Percentiles rank a stretch among this genome's conserved stretches.
Evolutionary conservation across 2,329 filamentous ascomycete species (phyloP).

Genomic region (Calonectria honghensis): DNA sequence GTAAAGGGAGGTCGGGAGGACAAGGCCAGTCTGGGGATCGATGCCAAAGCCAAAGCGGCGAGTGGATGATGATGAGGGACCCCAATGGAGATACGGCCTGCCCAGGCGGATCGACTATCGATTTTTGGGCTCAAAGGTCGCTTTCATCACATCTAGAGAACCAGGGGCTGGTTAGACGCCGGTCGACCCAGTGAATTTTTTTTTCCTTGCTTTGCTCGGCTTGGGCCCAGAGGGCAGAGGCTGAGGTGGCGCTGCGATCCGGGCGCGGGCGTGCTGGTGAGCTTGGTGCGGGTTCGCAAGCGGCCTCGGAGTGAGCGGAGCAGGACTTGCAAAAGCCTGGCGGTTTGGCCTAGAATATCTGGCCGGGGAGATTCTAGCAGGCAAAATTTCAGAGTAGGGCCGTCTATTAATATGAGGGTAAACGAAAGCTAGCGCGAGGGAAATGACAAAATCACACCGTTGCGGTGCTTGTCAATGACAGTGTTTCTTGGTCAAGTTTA

Average conservation of each 20-base stretch:
- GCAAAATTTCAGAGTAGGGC: background rate
- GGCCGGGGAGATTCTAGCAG: background rate
- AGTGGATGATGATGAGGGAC: constrained; percentile 26
- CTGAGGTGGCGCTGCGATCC: constrained; percentile 42
- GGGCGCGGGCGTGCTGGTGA: constrained; percentile 32
- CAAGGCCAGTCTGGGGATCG: constrained; percentile 22
- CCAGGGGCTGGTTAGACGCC: constrained; percentile 30
- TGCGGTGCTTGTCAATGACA: constrained; percentile 22
- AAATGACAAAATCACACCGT: constrained; percentile 28
- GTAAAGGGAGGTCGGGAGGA: constrained; percentile 29
- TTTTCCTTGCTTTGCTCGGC: constrained; percentile 21
- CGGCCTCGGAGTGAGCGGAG: constrained; percentile 32
- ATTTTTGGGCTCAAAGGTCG: constrained; percentile 20
- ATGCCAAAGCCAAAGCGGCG: constrained; percentile 23
- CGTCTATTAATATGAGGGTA: constrained; percentile 18
- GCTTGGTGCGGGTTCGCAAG: constrained; percentile 35
- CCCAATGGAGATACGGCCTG: constrained; percentile 12
- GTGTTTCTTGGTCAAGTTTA: constrained; percentile 23
- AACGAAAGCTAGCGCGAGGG: constrained; percentile 12
- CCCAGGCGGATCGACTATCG: constrained; percentile 1
- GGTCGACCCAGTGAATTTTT: constrained; percentile 27
- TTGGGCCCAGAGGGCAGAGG: constrained; percentile 38
- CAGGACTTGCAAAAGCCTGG: constrained; percentile 17
- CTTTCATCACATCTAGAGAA: constrained; percentile 30
- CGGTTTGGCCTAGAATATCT: constrained; percentile 22